phyloP scores from a whole-genome alignment of 257 asterid genomes.

The Solanum sejunctum region DNA sequence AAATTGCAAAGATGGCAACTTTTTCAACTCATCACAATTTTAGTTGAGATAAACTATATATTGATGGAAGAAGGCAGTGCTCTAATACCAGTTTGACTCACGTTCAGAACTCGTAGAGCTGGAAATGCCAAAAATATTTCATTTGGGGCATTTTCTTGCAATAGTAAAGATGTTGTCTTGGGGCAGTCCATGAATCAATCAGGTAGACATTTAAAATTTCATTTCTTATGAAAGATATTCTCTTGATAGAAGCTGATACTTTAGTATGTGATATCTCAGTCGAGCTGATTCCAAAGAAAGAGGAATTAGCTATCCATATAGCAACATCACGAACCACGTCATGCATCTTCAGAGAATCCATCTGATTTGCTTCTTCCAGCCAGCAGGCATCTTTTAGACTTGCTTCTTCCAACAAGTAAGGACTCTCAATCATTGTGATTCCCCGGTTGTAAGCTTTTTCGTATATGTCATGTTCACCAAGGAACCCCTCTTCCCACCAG shows the following conservation, averaged over 20 bases:
- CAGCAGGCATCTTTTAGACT: too few species aligned
- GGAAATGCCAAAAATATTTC: too few species aligned
- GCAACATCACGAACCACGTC: constrained; percentile 11
- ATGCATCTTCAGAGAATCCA: constrained; percentile 4
- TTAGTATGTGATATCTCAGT: not conserved
- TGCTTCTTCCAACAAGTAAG: too few species aligned
- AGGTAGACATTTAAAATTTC: not conserved
- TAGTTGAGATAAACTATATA: not conserved
- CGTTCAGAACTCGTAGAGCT: too few species aligned
- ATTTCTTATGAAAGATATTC: constrained; percentile 6
- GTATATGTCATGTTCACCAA: too few species aligned
- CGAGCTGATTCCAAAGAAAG: not conserved
- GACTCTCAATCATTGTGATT: too few species aligned
- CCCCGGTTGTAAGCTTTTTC: too few species aligned
- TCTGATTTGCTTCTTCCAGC: too few species aligned
- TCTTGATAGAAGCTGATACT: not conserved
- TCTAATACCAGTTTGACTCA: too few species aligned
- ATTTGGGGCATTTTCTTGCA: too few species aligned
- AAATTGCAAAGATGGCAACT: constrained; percentile 4
- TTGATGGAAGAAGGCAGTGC: not conserved
- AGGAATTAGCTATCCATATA: not conserved
- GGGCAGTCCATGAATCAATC: not conserved
- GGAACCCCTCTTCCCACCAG: too few species aligned
- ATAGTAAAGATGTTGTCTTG: not conserved
- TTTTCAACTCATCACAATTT: not conserved